Percentiles rank a stretch among this genome's conserved stretches.
phyloP scores from a whole-genome alignment of 129 eudicot genomes.

The Arctium lappa region DNA sequence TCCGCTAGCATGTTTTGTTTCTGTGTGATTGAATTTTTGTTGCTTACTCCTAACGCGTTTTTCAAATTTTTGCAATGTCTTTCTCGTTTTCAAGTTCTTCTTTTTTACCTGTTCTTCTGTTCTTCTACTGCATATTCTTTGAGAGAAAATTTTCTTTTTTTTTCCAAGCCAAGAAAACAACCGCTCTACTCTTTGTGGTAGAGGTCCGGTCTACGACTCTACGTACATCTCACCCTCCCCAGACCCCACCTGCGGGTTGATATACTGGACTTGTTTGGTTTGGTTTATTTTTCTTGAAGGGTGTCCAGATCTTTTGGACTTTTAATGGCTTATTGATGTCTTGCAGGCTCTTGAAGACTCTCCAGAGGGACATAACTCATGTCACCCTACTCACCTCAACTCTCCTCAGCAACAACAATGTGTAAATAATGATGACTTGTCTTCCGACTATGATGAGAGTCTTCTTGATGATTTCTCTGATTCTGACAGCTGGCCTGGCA shows the following conservation, averaged over 20 bases:
- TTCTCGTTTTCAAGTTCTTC: too few species aligned
- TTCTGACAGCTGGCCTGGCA: constrained; percentile 49
- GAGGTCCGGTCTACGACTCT: background rate
- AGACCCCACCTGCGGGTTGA: background rate
- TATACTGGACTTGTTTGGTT: background rate
- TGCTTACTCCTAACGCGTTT: too few species aligned
- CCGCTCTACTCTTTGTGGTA: background rate
- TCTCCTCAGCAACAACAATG: constrained; percentile 36
- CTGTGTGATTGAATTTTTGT: too few species aligned
- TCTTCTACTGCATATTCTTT: background rate
- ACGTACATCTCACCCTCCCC: too few species aligned
- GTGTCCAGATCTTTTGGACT: background rate
- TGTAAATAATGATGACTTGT: constrained; percentile 44
- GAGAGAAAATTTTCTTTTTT: background rate
- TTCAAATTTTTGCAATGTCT: too few species aligned
- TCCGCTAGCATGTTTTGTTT: too few species aligned
- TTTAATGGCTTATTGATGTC: constrained; percentile 14
- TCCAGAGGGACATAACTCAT: constrained; percentile 26
- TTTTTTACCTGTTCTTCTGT: background rate
- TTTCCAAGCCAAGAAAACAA: background rate
- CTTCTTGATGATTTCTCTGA: constrained; percentile 63
- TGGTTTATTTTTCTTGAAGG: background rate
- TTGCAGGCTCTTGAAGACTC: constrained; percentile 53
- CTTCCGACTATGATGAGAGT: constrained; percentile 71
- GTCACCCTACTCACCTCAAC: background rate